phyloP scores from a whole-genome alignment of 805 yeast genomes.

The Lachancea dasiensis region DNA sequence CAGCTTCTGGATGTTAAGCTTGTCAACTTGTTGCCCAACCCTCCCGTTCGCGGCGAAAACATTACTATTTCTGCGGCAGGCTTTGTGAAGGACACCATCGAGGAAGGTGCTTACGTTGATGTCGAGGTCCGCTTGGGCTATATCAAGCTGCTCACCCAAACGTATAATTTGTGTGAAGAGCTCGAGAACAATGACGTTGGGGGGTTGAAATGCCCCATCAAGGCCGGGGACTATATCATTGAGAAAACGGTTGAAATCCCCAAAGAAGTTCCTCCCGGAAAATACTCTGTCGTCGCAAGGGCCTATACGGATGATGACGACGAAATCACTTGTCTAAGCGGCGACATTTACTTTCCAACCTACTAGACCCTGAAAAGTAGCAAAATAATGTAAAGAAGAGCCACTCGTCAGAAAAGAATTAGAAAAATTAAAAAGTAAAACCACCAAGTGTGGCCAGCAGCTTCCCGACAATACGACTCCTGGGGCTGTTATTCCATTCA shows the following conservation, averaged over 20 bases:
- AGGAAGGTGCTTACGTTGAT: conserved; percentile 89
- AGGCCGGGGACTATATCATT: conserved; percentile 60
- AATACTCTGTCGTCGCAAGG: conserved; percentile 77
- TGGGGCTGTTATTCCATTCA: too few species aligned
- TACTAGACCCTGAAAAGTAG: too few species aligned
- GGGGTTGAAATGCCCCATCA: conserved; percentile 69
- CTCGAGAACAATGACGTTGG: conserved; percentile 63
- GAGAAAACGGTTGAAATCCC: conserved; percentile 79
- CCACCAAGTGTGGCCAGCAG: too few species aligned
- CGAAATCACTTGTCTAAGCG: conserved; percentile 77
- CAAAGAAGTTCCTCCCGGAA: conserved; percentile 91
- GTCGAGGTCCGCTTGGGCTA: conserved; percentile 91
- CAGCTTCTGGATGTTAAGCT: conserved; percentile 60
- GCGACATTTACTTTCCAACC: conserved; percentile 46
- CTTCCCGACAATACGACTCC: too few species aligned
- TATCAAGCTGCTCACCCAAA: conserved; percentile 79
- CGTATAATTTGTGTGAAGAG: conserved; percentile 90
- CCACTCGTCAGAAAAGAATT: too few species aligned
- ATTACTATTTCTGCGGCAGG: conserved; percentile 78
- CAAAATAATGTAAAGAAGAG: too few species aligned
- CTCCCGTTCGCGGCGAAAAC: conserved; percentile 82
- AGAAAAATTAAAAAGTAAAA: too few species aligned
- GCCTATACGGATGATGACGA: conserved; percentile 84
- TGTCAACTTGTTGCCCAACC: conserved; percentile 71
- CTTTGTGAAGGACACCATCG: conserved; percentile 44